phyloP scores from a whole-genome alignment of 345 rosid genomes.

The Psidium guajava region DNA sequence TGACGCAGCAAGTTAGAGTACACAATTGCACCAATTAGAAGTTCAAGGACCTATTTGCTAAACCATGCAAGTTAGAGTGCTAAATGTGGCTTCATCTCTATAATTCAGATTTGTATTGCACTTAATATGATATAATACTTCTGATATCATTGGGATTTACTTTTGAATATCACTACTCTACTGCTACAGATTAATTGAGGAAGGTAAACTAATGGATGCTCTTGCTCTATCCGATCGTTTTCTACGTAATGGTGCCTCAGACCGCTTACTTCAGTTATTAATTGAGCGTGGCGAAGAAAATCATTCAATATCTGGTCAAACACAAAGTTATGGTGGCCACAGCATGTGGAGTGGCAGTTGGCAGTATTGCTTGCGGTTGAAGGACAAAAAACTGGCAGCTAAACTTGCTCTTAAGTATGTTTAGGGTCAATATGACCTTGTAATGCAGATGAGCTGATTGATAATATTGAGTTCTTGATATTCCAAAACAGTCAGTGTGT shows the following conservation, averaged over 20 bases:
- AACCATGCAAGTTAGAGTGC: not conserved
- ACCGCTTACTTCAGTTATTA: conserved; percentile 72
- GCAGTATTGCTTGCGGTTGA: conserved; percentile 95
- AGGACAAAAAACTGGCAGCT: conserved; percentile 86
- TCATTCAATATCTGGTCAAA: conserved; percentile 32
- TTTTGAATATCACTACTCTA: not conserved
- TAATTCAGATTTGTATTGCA: not conserved
- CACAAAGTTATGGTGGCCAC: conserved; percentile 52
- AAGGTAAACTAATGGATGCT: conserved; percentile 91
- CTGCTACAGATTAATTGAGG: conserved; percentile 58
- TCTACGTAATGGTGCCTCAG: conserved; percentile 84
- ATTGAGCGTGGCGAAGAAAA: conserved; percentile 66
- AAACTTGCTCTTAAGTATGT: conserved; percentile 83
- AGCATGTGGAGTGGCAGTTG: conserved; percentile 71
- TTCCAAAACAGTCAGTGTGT: not conserved
- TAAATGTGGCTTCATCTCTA: not conserved
- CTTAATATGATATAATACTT: not conserved
- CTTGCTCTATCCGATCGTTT: conserved; percentile 97
- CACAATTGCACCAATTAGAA: not conserved
- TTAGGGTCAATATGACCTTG: not conserved
- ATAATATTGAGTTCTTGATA: not conserved
- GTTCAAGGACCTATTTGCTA: not conserved
- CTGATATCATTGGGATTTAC: not conserved
- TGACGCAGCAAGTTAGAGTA: not conserved
- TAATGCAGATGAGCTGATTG: not conserved